phyloP scores from a whole-genome alignment of 179 eudicot genomes.

The Gypsophila paniculata region DNA sequence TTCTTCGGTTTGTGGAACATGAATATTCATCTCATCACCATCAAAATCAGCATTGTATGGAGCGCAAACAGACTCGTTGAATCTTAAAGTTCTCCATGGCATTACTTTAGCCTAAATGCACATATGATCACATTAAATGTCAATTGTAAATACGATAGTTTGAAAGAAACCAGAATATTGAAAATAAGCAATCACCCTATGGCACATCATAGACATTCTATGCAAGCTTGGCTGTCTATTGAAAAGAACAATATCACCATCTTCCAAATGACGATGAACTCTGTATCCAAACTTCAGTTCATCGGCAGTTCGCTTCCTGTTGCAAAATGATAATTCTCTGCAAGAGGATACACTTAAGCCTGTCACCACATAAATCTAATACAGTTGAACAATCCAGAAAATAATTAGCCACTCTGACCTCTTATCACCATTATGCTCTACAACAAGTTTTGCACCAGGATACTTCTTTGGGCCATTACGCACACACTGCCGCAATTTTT shows the following conservation, averaged over 20 bases:
- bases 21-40: constrained; percentile 99
- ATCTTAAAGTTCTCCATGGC: constrained; percentile 97
- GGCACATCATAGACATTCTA: constrained; percentile 97
- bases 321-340: constrained; percentile 56
- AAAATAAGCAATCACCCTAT: constrained; percentile 49
- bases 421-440: constrained; percentile 51
- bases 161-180: background rate
- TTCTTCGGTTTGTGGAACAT: constrained; percentile 97
- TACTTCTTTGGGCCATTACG: constrained; percentile 82
- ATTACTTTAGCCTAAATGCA: constrained; percentile 75
- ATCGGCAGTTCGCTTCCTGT: constrained; percentile 69
- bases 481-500: constrained; percentile 83
- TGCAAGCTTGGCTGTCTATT: constrained; percentile 98
- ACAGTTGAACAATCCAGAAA: background rate
- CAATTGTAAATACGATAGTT: background rate
- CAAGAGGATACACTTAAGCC: constrained; percentile 23
- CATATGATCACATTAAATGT: constrained; percentile 10
- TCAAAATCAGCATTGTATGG: constrained; percentile 99
- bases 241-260: constrained; percentile 87
- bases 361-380: background rate
- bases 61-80: constrained; percentile 95
- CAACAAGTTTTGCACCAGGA: constrained; percentile 78
- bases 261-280: constrained; percentile 85
- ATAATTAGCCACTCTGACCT: constrained; percentile 29
- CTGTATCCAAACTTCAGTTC: constrained; percentile 65